Evolutionary conservation across 805 yeast genomes (phyloP), one percentile per base, ranked within the genome.

Genomic region (Isabelozyma heimii): DNA sequence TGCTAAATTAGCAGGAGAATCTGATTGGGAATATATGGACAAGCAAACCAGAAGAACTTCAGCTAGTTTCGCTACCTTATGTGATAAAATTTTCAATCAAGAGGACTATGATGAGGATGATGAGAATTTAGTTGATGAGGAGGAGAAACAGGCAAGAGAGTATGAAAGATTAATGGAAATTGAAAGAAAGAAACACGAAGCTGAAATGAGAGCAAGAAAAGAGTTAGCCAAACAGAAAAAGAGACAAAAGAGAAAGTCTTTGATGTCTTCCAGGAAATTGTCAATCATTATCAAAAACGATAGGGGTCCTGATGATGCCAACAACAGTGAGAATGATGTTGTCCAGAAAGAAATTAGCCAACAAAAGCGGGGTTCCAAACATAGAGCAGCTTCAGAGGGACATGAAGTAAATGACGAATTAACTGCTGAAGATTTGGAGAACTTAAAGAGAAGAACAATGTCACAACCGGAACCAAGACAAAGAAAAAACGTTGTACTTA

Each of bases 61-160:
- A 37, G 83, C 89, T 13, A 87, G 87, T 52, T 87, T 87, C 72
- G 94, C 91, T 10, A 79, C 87, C 2, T 70, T 87, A 40, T 85
- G 90, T 72, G 92, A 87, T 67, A 83, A 81, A 65, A 81, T 87
- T 49, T 87, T 87, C 72, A 86, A 81, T 57, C 87, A 85, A 63
- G 91, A 85, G 59, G 68, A 63, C 2, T 72, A 73, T 52, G 66
- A 69, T 44, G 79, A 77, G 54, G 81, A 76, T 46, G 87, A 83
- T 51, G 77, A 69, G 50, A 63, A 59, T 42, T 66, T 73, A 52
- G 63, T 70, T 10, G 78, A 72, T 52, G 72, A 65, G 43, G 79
- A 73, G 52, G 78, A 73, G 52, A 69, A 58, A 52, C 63, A 63
- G 48, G 77, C 74, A n/a, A 61, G 52, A 43, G 79, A 70, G 50